phyloP scores from a whole-genome alignment of 345 rosid genomes.

The Gynandropsis gynandra region DNA sequence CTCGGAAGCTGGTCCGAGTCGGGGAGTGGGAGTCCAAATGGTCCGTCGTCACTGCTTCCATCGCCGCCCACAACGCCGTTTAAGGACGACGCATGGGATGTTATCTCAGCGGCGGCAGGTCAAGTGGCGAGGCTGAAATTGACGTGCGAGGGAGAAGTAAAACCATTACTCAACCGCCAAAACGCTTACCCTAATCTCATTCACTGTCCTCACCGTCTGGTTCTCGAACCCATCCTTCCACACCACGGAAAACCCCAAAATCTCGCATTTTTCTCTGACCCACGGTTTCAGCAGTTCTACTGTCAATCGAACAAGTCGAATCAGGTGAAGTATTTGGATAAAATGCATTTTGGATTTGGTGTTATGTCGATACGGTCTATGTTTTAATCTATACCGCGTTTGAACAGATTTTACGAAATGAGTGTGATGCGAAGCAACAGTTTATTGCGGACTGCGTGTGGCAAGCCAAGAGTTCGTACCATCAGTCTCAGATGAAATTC shows the following conservation, averaged over 20 bases:
- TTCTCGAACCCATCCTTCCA: neutral
- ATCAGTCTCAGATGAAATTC: no score
- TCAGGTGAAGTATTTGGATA: constrained; percentile 2
- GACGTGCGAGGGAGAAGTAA: constrained; percentile 15
- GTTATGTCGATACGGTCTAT: no score
- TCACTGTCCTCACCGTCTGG: constrained; percentile 1
- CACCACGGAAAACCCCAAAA: neutral
- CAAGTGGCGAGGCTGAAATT: constrained; percentile 63
- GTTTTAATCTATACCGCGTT: no score
- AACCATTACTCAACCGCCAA: constrained; percentile 8
- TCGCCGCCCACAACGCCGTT: constrained; percentile 45
- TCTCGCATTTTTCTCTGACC: constrained; percentile 18
- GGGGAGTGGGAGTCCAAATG: constrained; percentile 31
- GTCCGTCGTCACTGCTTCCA: constrained; percentile 28
- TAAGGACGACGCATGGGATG: constrained; percentile 47
- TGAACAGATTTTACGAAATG: no score
- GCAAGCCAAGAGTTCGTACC: no score
- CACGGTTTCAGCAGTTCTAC: constrained; percentile 8
- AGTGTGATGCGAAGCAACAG: no score
- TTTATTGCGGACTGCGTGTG: no score
- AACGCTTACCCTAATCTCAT: constrained; percentile 3
- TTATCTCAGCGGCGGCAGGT: constrained; percentile 71
- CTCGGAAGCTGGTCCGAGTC: constrained; percentile 45
- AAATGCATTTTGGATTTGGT: no score
- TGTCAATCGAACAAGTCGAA: constrained; percentile 14